These are phyloP conservation scores for Lantana camara DNA, from an alignment of 257 asterid species.

Conservation along the genomic window DNA sequence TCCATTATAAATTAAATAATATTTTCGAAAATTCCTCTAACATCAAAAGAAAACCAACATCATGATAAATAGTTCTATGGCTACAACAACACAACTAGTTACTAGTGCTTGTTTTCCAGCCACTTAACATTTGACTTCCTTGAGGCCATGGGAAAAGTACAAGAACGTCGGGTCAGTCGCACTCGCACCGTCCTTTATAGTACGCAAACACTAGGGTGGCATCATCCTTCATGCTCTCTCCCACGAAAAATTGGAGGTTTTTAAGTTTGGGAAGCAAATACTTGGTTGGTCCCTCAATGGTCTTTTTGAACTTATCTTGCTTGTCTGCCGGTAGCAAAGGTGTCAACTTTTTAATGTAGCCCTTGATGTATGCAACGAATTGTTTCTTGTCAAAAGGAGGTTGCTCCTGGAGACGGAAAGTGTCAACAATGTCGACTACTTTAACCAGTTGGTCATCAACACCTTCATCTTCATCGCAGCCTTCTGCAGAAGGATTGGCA, in stretches of 20 bases:
- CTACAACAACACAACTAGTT: no score
- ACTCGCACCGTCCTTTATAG: no score
- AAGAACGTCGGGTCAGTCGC: no score
- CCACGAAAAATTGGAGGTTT: slow-evolving; percentile 88
- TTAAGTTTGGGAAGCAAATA: slow-evolving; percentile 60
- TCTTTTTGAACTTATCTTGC: slow-evolving; percentile 62
- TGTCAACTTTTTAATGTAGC: slow-evolving; percentile 66
- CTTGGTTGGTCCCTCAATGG: slow-evolving; percentile 79
- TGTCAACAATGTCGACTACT: slow-evolving; percentile 92
- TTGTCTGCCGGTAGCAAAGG: slow-evolving; percentile 63
- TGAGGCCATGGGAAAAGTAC: no score
- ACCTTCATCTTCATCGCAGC: slow-evolving; percentile 77
- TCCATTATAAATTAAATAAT: no score
- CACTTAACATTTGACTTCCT: no score
- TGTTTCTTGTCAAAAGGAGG: slow-evolving; percentile 88
- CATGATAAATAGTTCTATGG: no score
- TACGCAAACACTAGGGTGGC: slow-evolving; percentile 56
- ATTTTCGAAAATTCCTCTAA: no score
- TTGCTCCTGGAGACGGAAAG: slow-evolving; percentile 96
- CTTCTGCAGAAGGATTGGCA: slow-evolving; percentile 95
- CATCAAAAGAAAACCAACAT: no score
- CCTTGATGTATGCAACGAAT: slow-evolving; percentile 62
- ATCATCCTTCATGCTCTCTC: slow-evolving; percentile 88
- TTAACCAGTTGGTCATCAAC: slow-evolving; percentile 64
- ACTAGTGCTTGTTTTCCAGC: no score